Conservation (phyloP, 2,329 filamentous ascomycete species). For the Neopestalotiopsis sp. region DNA sequence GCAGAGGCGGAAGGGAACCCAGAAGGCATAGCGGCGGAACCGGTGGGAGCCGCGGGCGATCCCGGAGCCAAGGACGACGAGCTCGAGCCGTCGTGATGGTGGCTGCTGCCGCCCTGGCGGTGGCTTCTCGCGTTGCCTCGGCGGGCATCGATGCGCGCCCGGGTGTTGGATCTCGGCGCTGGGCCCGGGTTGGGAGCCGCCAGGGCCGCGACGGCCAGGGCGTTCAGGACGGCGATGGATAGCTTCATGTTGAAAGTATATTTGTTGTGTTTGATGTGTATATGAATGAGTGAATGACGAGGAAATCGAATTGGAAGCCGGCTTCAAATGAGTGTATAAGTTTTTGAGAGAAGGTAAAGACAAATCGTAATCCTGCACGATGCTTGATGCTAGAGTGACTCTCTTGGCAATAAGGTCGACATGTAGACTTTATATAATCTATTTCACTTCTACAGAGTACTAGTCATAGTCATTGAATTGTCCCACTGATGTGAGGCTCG, state of each 20-base stretch:
- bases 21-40: neutral
- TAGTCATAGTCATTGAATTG: neutral
- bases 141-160: neutral
- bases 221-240: neutral
- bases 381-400: neutral
- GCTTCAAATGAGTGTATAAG: neutral
- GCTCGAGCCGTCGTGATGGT: neutral
- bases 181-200: neutral
- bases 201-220: neutral
- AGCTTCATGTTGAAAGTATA: neutral
- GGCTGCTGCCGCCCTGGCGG: neutral
- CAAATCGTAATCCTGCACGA: neutral
- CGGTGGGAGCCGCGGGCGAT: neutral
- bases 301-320: neutral
- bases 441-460: neutral
- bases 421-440: neutral
- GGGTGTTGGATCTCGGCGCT: neutral
- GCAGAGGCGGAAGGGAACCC: neutral
- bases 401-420: neutral
- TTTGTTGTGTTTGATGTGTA: neutral
- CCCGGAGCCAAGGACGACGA: neutral
- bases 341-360: neutral
- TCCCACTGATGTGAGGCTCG: neutral
- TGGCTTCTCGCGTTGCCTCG: neutral
- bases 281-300: neutral